A percentile compares a stretch with the other conserved stretches of the same genome.
phyloP scores from a whole-genome alignment of 805 yeast genomes.

The Blastobotrys chiropterorum region DNA sequence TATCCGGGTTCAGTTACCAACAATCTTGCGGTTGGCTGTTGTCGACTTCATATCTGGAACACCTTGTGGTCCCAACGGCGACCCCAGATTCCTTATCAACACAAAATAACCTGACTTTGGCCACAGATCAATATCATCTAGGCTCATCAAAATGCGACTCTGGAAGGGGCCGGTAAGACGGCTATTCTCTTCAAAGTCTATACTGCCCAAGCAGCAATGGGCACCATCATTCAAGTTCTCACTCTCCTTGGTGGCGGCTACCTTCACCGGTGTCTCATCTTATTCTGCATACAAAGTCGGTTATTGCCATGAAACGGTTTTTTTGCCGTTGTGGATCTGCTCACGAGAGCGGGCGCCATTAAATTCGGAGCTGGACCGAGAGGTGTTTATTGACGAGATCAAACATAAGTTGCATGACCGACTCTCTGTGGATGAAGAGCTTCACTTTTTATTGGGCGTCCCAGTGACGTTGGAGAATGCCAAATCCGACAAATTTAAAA shows the following conservation, averaged over 20 bases:
- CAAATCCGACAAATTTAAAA: slow-evolving; percentile 6
- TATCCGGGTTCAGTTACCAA: no score
- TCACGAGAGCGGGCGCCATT: slow-evolving; percentile 14
- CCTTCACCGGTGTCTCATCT: slow-evolving; percentile 8
- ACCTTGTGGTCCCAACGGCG: no score
- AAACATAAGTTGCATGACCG: slow-evolving; percentile 13
- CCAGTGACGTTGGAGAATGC: slow-evolving; percentile 9
- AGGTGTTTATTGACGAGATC: slow-evolving; percentile 10
- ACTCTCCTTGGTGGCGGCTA: slow-evolving; percentile 9
- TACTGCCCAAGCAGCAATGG: slow-evolving; percentile 1
- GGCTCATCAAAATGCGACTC: background rate
- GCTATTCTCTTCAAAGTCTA: background rate
- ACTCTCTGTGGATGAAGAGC: slow-evolving; percentile 19
- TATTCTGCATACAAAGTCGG: slow-evolving; percentile 13
- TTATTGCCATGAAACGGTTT: slow-evolving; percentile 14
- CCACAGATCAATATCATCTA: background rate
- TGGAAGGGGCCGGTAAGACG: background rate
- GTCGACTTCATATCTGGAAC: no score
- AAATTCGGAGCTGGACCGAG: slow-evolving; percentile 16
- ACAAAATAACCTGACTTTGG: background rate
- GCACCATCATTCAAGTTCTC: slow-evolving; percentile 11
- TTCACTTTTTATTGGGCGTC: slow-evolving; percentile 14
- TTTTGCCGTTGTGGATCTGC: slow-evolving; percentile 19
- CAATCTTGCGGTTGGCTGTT: no score
- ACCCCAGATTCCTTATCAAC: background rate